Evolutionary conservation across 2,329 filamentous ascomycete genomes (phyloP).

Genomic region (Uncinocarpus reesii): DNA sequence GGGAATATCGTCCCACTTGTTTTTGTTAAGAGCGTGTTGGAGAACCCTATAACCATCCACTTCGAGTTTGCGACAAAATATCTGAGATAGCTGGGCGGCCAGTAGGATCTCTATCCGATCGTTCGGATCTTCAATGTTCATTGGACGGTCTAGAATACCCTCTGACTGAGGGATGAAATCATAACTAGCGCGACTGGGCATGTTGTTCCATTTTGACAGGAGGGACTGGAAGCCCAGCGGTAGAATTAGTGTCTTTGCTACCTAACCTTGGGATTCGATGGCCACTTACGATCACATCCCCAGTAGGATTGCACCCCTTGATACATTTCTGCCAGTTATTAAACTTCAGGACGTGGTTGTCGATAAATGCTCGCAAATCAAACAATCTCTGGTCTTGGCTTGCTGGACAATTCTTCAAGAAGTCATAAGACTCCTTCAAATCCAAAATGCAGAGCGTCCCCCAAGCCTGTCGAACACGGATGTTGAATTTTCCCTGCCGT

Average conservation of each 20-base stretch:
- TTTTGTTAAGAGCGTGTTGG: slow-evolving; percentile 38
- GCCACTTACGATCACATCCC: slow-evolving; percentile 32
- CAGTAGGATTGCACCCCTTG: slow-evolving; percentile 33
- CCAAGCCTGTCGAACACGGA: slow-evolving; percentile 35
- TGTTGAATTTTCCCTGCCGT: slow-evolving; percentile 35
- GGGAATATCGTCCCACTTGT: slow-evolving; percentile 37
- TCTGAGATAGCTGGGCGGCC: slow-evolving; percentile 37
- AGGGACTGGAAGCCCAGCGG: slow-evolving; percentile 25
- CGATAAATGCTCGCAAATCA: slow-evolving; percentile 37
- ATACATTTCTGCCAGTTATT: slow-evolving; percentile 37
- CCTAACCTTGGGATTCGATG: neutral
- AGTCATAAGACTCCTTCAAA: slow-evolving; percentile 34
- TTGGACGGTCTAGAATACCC: slow-evolving; percentile 26
- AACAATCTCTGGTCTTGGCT: slow-evolving; percentile 31
- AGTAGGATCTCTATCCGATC: slow-evolving; percentile 34
- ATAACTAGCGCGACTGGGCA: slow-evolving; percentile 39
- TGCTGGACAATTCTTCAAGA: slow-evolving; percentile 31
- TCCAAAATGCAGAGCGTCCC: slow-evolving; percentile 36
- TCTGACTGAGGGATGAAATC: slow-evolving; percentile 29
- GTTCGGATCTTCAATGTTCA: slow-evolving; percentile 32
- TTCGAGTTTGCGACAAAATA: slow-evolving; percentile 39
- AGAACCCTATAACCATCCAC: slow-evolving; percentile 38
- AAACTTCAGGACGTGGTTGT: slow-evolving; percentile 36
- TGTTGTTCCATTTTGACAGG: slow-evolving; percentile 38
- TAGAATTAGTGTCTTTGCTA: neutral